Base-by-base conservation (phyloP, 116 monocot species). In the Thalassia testudinum region DNA sequence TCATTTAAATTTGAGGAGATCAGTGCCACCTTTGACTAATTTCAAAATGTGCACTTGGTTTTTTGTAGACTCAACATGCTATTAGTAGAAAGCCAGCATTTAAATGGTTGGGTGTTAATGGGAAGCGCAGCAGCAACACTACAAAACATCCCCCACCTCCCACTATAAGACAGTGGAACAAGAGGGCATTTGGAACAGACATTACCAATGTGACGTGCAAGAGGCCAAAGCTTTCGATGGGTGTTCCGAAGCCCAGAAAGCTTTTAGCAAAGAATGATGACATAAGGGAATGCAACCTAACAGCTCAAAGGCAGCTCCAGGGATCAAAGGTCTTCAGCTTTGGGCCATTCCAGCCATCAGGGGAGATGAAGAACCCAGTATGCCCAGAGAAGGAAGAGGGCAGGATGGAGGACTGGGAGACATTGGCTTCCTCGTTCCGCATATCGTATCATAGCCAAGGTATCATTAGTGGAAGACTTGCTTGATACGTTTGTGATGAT, bases 51-150 rank as follows among this genome's bases (percentile, higher is more conserved):
- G n/a, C n/a, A n/a, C n/a, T n/a, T 20, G 3, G 16, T 7, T 45
- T 21, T 15, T 24, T 79, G 24, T 72, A 93, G 95, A 85, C 79
- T 40, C 84, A 86, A 0, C 77, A 97, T 45, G 53, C 55, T 27
- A 88, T 81, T 1, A 81, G 81, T 12, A 81, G 81, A 58, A 97
- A 97, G 44, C 95, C 88, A 17, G 89, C 88, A 24, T 97, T 88
- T 50, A 74, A 84, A 8, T 97, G 95, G 95, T 40, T 97, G 28
- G 95, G 95, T 23, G 50, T 63, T 10, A 53, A 72, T 19, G 62
- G 74, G 13, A 78, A 68, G 51, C 62, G 27, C 17, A 50, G 61
- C 22, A 76, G 22, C 56, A 16, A 13, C 15, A 48, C 51, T 66
- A 69, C 54, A 7, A 71, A 67, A 28, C n/a, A 71, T 59, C 58